A percentile compares a stretch with the other conserved stretches of the same genome.
phyloP scores from a whole-genome alignment of 805 yeast genomes.

The Cyberlindnera mrakii region DNA sequence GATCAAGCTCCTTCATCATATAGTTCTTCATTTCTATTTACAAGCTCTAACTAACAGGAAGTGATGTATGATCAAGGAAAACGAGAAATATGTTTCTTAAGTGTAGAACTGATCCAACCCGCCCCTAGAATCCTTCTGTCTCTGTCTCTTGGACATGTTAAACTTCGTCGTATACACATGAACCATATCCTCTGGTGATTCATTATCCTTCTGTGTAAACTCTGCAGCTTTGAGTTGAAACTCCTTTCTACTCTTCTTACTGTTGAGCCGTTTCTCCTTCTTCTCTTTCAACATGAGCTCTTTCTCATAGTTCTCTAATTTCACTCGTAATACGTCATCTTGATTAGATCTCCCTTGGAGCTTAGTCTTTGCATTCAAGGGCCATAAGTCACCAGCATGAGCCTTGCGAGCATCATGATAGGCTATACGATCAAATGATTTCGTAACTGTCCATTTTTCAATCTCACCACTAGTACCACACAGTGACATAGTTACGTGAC shows the following conservation, averaged over 20 bases:
- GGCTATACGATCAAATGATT: slow-evolving; percentile 61
- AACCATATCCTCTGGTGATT: slow-evolving; percentile 19
- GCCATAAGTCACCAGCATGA: slow-evolving; percentile 84
- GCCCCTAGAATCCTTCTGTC: slow-evolving; percentile 20
- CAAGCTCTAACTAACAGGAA: neutral
- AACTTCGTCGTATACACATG: slow-evolving; percentile 20
- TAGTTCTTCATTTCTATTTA: neutral
- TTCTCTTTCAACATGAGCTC: slow-evolving; percentile 18
- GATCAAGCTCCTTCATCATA: too few species aligned
- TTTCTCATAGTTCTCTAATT: slow-evolving; percentile 29
- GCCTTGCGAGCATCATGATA: slow-evolving; percentile 92
- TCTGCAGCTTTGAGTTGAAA: slow-evolving; percentile 9
- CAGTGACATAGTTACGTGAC: slow-evolving; percentile 73
- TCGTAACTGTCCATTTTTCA: slow-evolving; percentile 85
- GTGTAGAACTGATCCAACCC: slow-evolving; percentile 5
- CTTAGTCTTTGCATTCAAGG: slow-evolving; percentile 54
- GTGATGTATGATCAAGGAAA: too few species aligned
- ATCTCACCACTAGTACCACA: slow-evolving; percentile 76
- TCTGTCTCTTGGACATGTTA: slow-evolving; percentile 21
- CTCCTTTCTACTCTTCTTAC: slow-evolving; percentile 12
- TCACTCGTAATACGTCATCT: slow-evolving; percentile 22
- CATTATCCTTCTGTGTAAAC: slow-evolving; percentile 9
- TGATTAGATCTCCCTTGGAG: slow-evolving; percentile 31
- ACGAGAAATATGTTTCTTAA: neutral
- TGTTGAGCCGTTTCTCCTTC: slow-evolving; percentile 12